Percentiles rank a stretch among this genome's conserved stretches.
Evolutionary conservation across 78 protist species (phyloP).

Genomic region (Dictyostelium purpureum): DNA sequence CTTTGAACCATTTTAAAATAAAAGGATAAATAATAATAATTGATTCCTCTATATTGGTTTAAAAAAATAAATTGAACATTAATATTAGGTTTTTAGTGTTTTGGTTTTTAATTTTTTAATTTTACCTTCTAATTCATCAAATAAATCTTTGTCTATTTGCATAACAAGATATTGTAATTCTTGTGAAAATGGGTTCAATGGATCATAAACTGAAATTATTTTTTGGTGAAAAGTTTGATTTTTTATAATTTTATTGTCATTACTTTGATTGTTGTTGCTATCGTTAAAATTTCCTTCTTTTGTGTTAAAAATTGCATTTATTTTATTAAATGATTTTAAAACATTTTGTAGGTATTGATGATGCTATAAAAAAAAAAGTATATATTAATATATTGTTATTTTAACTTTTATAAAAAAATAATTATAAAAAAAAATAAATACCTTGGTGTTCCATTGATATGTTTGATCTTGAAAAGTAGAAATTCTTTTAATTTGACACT

Average conservation of each 20-base stretch:
- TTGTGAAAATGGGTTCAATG: not conserved
- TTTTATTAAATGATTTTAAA: slow-evolving; percentile 22
- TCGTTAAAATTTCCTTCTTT: not conserved
- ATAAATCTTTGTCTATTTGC: slow-evolving; percentile 31
- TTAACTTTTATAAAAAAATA: not conserved
- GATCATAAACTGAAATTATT: slow-evolving; percentile 3
- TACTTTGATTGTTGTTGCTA: not conserved
- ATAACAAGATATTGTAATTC: not conserved
- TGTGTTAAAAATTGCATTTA: slow-evolving; percentile 1
- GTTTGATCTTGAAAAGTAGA: slow-evolving; percentile 40
- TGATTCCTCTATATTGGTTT: slow-evolving; percentile 41
- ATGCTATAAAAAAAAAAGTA: slow-evolving; percentile 54
- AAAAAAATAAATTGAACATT: no score
- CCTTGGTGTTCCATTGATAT: slow-evolving; percentile 52
- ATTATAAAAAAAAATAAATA: not conserved
- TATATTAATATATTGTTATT: no score
- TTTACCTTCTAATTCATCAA: slow-evolving; percentile 11
- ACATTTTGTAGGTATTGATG: slow-evolving; percentile 47
- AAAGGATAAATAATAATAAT: slow-evolving; percentile 41
- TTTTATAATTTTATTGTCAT: not conserved
- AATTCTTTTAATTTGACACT: slow-evolving; percentile 20
- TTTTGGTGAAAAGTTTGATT: slow-evolving; percentile 2
- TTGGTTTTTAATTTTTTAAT: no score
- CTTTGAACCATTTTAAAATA: slow-evolving; percentile 25
- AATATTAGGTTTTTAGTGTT: no score